These are phyloP conservation scores for Paecilomyces sp. DNA, from an alignment of 2,329 filamentous ascomycete genomes.

Conservation along the genomic window DNA sequence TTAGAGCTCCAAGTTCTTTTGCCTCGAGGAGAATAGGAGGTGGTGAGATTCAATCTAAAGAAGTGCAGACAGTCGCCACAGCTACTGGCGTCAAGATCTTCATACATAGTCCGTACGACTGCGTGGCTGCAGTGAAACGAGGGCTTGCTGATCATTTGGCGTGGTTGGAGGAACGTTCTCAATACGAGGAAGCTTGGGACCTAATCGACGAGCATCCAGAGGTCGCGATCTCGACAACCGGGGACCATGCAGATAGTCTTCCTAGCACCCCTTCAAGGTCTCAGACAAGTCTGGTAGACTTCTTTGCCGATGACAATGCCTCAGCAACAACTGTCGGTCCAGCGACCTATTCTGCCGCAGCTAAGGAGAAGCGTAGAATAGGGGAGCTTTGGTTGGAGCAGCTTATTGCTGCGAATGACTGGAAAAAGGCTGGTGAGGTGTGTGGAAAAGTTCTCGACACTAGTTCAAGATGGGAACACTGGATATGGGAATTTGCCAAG, in stretches of 20 bases:
- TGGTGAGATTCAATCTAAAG: slow-evolving; percentile 28
- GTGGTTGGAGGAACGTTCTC: slow-evolving; percentile 76
- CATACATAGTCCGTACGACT: slow-evolving; percentile 94
- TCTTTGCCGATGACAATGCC: slow-evolving; percentile 65
- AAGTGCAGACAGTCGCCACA: slow-evolving; percentile 42
- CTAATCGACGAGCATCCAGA: slow-evolving; percentile 85
- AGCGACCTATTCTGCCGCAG: slow-evolving; percentile 57
- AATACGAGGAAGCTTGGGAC: slow-evolving; percentile 82
- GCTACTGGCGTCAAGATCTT: slow-evolving; percentile 71
- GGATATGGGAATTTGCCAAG: slow-evolving; percentile 87
- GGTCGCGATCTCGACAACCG: slow-evolving; percentile 37
- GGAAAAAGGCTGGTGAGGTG: slow-evolving; percentile 69
- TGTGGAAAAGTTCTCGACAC: slow-evolving; percentile 77
- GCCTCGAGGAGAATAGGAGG: slow-evolving; percentile 46
- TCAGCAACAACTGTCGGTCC: slow-evolving; percentile 55
- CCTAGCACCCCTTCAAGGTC: slow-evolving; percentile 25
- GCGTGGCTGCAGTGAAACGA: slow-evolving; percentile 81
- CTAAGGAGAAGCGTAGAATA: slow-evolving; percentile 83
- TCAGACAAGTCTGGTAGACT: slow-evolving; percentile 51
- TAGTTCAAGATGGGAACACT: slow-evolving; percentile 83
- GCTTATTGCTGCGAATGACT: slow-evolving; percentile 66
- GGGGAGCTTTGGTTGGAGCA: slow-evolving; percentile 92
- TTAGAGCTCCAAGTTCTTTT: slow-evolving; percentile 44
- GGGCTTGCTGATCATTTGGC: slow-evolving; percentile 77
- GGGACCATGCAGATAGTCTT: slow-evolving; percentile 28